These are phyloP conservation scores for Pulveroboletus frians DNA, from an alignment of 768 basidiomycete genomes.

Conservation along the genomic window DNA sequence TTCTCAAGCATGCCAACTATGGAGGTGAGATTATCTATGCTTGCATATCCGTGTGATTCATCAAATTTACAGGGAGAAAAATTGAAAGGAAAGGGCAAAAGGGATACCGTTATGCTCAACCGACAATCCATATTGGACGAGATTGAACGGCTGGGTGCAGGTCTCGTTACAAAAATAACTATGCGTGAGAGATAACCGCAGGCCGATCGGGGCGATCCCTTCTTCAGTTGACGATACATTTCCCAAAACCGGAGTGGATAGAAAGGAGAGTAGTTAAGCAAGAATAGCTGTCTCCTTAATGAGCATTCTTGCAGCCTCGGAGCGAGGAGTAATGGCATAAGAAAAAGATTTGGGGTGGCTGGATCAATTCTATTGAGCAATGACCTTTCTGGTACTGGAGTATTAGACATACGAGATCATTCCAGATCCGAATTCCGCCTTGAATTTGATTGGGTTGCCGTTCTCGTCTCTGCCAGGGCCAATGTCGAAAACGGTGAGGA, in stretches of 20 bases:
- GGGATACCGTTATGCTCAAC: constrained; percentile 59
- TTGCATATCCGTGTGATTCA: background rate
- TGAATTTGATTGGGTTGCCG: constrained; percentile 14
- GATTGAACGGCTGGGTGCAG: constrained; percentile 69
- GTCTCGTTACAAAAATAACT: constrained; percentile 51
- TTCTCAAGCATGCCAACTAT: constrained; percentile 62
- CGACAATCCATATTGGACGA: constrained; percentile 63
- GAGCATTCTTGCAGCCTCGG: constrained; percentile 21
- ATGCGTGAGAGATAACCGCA: constrained; percentile 8
- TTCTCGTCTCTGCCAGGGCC: constrained; percentile 17
- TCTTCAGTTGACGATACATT: background rate
- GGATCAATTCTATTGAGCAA: constrained; percentile 1
- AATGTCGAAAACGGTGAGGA: constrained; percentile 27
- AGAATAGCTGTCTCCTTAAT: constrained; percentile 28
- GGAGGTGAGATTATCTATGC: constrained; percentile 26
- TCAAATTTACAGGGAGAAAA: constrained; percentile 22
- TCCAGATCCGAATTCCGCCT: constrained; percentile 25
- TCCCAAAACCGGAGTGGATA: background rate
- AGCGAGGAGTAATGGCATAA: constrained; percentile 29
- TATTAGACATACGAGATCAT: constrained; percentile 27
- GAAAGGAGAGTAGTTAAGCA: constrained; percentile 5
- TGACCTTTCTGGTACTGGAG: background rate
- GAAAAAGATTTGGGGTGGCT: constrained; percentile 31
- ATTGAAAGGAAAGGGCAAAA: constrained; percentile 45
- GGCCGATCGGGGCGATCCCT: background rate